Evolutionary conservation across 345 rosid genomes (phyloP), one percentile per base, ranked within the genome.

Genomic region (Cardamine occulta): DNA sequence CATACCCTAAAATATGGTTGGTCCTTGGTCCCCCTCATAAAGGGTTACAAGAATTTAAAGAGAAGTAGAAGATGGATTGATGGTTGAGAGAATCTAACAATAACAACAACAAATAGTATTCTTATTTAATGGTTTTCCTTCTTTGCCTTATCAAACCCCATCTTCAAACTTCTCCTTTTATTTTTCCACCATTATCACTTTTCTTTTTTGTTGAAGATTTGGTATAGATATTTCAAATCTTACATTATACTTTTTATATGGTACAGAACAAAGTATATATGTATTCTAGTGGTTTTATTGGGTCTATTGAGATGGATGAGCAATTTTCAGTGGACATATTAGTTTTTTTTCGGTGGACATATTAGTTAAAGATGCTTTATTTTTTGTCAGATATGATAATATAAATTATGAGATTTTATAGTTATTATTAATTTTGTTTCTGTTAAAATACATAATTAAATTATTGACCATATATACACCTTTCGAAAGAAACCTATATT

Each of bases 101-200:
- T 63, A 71, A 66, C 76, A 77, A 77, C 66, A 63, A 78, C 64
- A 63, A 51, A 63, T 66, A 49, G 68, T 72, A 72, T 72, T 72
- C 77, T 72, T 57, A 78, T 72, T 72, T 66, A 78, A 66, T 78
- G 77, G 77, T 72, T 78, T 78, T 59, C 81, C 81, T 78, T 78
- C 68, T 78, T 52, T 78, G 74, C 77, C 81, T 72, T 78, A 72
- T 72, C 81, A 78, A 72, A 72, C 73, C 81, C 73, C 77, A 78
- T 78, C 74, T 78, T 66, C 72, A 51, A 49, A 64, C 64, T 72
- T 72, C 81, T 65, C 63, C 77, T 66, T 78, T 54, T 63, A 4
- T 37, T 53, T 78, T 70, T 64, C 76, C 68, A 78, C 81, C 77
- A 61, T 39, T 58, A 37, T 58, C 68, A 72, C 68, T 42, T 65